These are phyloP conservation scores for Reticulascus tulasneorum DNA, from an alignment of 2,329 filamentous ascomycete genomes.

Conservation along the genomic window DNA sequence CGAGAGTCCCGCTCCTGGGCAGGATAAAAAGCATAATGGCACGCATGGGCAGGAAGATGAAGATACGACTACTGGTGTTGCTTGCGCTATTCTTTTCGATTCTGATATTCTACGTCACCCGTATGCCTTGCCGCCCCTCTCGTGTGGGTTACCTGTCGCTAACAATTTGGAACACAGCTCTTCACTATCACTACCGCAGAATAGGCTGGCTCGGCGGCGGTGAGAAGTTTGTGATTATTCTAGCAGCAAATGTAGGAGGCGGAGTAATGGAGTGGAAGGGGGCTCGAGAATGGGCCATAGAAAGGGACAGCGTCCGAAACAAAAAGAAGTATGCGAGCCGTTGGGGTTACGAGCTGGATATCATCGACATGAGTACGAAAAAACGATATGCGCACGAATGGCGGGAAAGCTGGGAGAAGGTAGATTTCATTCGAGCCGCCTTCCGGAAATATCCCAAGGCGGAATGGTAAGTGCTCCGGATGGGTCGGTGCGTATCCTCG, in stretches of 20 bases:
- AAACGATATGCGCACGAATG: slow-evolving; percentile 98
- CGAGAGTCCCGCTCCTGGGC: slow-evolving; percentile 42
- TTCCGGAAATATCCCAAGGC: slow-evolving; percentile 93
- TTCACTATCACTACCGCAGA: slow-evolving; percentile 64
- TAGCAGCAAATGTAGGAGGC: slow-evolving; percentile 90
- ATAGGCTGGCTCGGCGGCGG: slow-evolving; percentile 74
- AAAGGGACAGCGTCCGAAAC: slow-evolving; percentile 92
- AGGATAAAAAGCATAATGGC: slow-evolving; percentile 42
- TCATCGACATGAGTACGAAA: slow-evolving; percentile 98
- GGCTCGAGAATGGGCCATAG: slow-evolving; percentile 94
- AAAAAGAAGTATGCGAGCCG: slow-evolving; percentile 81
- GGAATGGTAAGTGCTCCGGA: slow-evolving; percentile 80
- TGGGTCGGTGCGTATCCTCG: not conserved
- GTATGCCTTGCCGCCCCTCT: slow-evolving; percentile 50
- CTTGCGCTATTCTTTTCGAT: slow-evolving; percentile 58
- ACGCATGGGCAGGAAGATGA: slow-evolving; percentile 61
- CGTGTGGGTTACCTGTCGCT: slow-evolving; percentile 14
- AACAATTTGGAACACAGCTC: slow-evolving; percentile 36
- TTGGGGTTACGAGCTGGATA: slow-evolving; percentile 95
- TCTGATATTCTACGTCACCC: slow-evolving; percentile 65
- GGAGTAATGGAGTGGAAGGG: slow-evolving; percentile 99
- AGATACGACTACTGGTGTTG: slow-evolving; percentile 57
- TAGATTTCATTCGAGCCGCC: slow-evolving; percentile 83
- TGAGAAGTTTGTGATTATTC: slow-evolving; percentile 86
- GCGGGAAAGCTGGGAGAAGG: slow-evolving; percentile 99